Percentiles rank a stretch among this genome's conserved stretches.
These are phyloP conservation scores for Penicillium paxilli DNA, from an alignment of 495 filamentous ascomycete species.

Conservation along the genomic window DNA sequence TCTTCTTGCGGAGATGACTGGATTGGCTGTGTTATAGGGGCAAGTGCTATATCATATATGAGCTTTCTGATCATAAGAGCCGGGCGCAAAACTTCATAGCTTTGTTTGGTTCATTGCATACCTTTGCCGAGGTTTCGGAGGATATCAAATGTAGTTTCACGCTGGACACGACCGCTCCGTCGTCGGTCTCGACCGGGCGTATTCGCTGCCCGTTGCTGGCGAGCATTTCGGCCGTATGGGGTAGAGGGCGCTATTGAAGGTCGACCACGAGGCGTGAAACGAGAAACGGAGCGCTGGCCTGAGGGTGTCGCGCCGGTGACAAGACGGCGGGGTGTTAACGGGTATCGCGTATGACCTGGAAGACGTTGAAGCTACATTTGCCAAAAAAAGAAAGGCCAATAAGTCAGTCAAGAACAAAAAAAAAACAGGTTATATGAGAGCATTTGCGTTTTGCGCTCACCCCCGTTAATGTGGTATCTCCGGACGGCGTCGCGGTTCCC, in stretches of 20 bases:
- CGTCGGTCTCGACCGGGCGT: constrained; percentile 70
- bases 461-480: constrained; percentile 33
- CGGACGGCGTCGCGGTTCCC: constrained; percentile 28
- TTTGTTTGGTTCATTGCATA: constrained; percentile 12
- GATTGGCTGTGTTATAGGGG: constrained; percentile 56
- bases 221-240: constrained; percentile 70
- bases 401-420: too few relatives aligned
- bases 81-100: too few relatives aligned
- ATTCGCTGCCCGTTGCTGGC: constrained; percentile 73
- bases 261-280: constrained; percentile 38
- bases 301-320: constrained; percentile 34
- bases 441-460: constrained; percentile 20
- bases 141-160: constrained; percentile 75
- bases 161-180: constrained; percentile 63
- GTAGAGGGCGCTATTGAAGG: constrained; percentile 54
- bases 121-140: constrained; percentile 65
- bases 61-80: too few relatives aligned
- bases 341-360: constrained; percentile 34
- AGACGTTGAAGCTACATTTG: constrained; percentile 35
- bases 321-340: constrained; percentile 42
- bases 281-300: constrained; percentile 35
- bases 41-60: constrained; percentile 45
- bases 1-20: constrained; percentile 56
- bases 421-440: too few relatives aligned
- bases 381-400: neutral